Conservation (phyloP, 2,329 filamentous ascomycete species). For the Cadophora luteo-olivacea region DNA sequence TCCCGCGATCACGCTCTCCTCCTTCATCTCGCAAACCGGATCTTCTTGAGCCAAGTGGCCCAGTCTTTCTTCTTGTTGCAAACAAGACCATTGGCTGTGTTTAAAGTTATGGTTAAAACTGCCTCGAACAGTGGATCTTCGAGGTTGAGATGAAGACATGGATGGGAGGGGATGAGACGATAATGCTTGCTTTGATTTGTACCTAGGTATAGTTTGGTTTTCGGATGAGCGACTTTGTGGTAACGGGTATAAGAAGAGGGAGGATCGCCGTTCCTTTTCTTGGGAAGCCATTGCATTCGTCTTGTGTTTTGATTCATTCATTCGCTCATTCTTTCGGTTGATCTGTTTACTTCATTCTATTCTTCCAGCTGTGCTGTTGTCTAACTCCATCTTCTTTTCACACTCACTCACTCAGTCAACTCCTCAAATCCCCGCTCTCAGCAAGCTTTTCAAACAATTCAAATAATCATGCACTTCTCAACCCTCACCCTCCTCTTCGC, state of each 20-base stretch:
- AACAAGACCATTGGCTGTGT: neutral
- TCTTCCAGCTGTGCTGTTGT: slow-evolving; percentile 29
- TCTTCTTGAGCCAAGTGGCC: neutral
- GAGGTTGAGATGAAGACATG: neutral
- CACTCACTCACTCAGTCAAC: neutral
- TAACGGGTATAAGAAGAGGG: slow-evolving; percentile 21
- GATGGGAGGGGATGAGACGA: neutral
- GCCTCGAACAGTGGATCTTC: neutral
- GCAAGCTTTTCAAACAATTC: neutral
- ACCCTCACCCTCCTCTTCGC: slow-evolving; percentile 31
- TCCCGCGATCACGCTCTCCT: neutral
- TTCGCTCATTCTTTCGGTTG: slow-evolving; percentile 21
- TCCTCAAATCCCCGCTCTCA: neutral
- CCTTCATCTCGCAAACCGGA: slow-evolving; percentile 11
- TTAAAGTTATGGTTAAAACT: slow-evolving; percentile 1
- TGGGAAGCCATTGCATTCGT: slow-evolving; percentile 24
- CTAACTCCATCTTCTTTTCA: slow-evolving; percentile 17
- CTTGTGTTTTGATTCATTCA: slow-evolving; percentile 22
- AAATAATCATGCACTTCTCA: slow-evolving; percentile 35
- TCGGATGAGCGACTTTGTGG: slow-evolving; percentile 14
- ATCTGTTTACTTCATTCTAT: slow-evolving; percentile 14
- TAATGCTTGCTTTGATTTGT: no score
- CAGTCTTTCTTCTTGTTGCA: neutral
- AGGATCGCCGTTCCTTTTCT: neutral
- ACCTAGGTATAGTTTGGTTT: neutral